Evolutionary conservation across 2,329 filamentous ascomycete genomes (phyloP).

Genomic region (Zalaria sp.): DNA sequence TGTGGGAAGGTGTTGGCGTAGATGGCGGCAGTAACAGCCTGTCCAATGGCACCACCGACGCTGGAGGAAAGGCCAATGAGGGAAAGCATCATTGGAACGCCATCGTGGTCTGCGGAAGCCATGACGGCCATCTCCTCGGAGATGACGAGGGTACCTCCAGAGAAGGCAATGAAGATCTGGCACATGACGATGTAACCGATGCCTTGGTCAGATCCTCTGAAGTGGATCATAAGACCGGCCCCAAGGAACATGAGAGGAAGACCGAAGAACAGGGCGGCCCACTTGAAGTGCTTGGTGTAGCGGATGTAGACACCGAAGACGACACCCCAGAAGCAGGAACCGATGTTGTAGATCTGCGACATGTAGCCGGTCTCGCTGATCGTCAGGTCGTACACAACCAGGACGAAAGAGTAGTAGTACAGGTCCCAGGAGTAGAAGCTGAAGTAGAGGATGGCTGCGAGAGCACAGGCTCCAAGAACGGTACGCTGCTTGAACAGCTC

Average conservation of each 20-base stretch:
- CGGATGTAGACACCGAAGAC: constrained; percentile 34
- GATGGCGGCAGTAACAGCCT: constrained; percentile 13
- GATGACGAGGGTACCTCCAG: constrained; percentile 39
- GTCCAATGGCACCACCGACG: constrained; percentile 14
- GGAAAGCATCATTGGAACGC: constrained; percentile 22
- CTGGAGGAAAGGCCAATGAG: constrained; percentile 17
- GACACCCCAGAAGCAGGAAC: constrained; percentile 28
- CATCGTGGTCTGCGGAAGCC: constrained; percentile 17
- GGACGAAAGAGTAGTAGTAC: constrained; percentile 31
- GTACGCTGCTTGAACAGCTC: constrained; percentile 35
- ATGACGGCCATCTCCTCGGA: constrained; percentile 45
- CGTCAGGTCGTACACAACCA: constrained; percentile 31
- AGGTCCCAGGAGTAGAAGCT: constrained; percentile 27
- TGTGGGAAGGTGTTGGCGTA: constrained; percentile 13
- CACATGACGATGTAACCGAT: constrained; percentile 40
- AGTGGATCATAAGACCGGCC: constrained; percentile 20
- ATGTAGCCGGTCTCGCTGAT: constrained; percentile 15
- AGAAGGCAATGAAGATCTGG: constrained; percentile 41
- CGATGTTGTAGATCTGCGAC: constrained; percentile 19
- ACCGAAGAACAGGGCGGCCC: constrained; percentile 20
- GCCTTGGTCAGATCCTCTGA: constrained; percentile 21
- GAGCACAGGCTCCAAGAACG: constrained; percentile 31
- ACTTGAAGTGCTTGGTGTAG: constrained; percentile 35
- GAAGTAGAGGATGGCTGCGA: constrained; percentile 29
- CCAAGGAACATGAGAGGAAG: constrained; percentile 21